Percentiles rank a stretch among this genome's conserved stretches.
phyloP scores from a whole-genome alignment of 1,284 basidiomycete genomes.

The Chiua sp. region DNA sequence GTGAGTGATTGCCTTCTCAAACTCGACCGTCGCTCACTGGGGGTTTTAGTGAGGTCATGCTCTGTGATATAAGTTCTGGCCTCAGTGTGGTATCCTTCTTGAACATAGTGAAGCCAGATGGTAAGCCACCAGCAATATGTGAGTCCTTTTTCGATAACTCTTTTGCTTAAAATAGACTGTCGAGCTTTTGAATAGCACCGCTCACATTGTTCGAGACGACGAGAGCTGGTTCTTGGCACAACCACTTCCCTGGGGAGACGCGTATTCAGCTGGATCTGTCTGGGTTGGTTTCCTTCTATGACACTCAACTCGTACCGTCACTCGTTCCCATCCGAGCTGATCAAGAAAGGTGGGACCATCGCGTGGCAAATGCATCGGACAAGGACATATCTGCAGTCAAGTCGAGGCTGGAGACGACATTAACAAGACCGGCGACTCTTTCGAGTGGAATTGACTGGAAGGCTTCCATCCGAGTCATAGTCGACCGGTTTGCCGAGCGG shows the following conservation, averaged over 20 bases:
- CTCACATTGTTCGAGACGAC: conserved; percentile 13
- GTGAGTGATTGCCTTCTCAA: conserved; percentile 33
- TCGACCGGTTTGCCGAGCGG: conserved; percentile 35
- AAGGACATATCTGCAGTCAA: conserved; percentile 19
- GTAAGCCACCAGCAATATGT: neutral
- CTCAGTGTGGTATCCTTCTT: conserved; percentile 42
- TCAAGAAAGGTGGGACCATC: conserved; percentile 31
- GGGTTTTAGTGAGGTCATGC: conserved; percentile 50
- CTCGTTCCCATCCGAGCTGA: conserved; percentile 30
- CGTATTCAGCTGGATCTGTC: conserved; percentile 38
- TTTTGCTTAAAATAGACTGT: neutral
- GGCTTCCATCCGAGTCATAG: conserved; percentile 42
- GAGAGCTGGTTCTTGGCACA: conserved; percentile 37
- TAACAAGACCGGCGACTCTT: conserved; percentile 15
- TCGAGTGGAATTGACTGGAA: conserved; percentile 50
- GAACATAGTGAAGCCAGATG: conserved; percentile 19
- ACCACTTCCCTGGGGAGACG: conserved; percentile 38
- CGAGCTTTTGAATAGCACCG: neutral
- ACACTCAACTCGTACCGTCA: conserved; percentile 33
- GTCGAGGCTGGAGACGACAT: conserved; percentile 25
- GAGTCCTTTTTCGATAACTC: conserved; percentile 1
- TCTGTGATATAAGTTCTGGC: conserved; percentile 50
- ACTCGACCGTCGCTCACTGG: neutral
- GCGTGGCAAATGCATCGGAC: conserved; percentile 33
- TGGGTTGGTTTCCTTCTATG: conserved; percentile 39